Percentiles rank a stretch among this genome's conserved stretches.
phyloP scores from a whole-genome alignment of 495 filamentous ascomycete species.

The Durotheca rogersii region DNA sequence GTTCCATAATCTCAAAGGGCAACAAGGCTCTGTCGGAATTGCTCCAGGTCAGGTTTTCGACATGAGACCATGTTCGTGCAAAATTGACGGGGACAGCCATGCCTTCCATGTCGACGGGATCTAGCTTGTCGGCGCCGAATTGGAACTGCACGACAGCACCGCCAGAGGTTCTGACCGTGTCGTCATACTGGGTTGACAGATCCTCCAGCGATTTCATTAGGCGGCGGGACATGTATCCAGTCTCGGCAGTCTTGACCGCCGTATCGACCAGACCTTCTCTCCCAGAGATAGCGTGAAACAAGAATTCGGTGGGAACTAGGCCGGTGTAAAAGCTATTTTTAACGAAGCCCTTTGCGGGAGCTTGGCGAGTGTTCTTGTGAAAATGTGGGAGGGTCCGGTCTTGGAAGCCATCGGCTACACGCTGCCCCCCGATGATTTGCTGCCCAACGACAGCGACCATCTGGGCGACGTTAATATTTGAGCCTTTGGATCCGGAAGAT shows the following conservation, averaged over 20 bases:
- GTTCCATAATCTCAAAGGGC: slow-evolving; percentile 68
- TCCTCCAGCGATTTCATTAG: slow-evolving; percentile 98
- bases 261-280: slow-evolving; percentile 99
- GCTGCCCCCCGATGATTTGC: slow-evolving; percentile 91
- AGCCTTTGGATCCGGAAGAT: slow-evolving; percentile 92
- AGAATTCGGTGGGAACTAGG: slow-evolving; percentile 85
- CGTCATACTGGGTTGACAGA: slow-evolving; percentile 85
- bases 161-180: slow-evolving; percentile 88
- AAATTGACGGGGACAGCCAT: slow-evolving; percentile 91
- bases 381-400: slow-evolving; percentile 94
- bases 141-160: slow-evolving; percentile 91
- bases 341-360: slow-evolving; percentile 94
- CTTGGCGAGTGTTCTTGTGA: slow-evolving; percentile 84
- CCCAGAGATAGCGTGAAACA: slow-evolving; percentile 97
- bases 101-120: slow-evolving; percentile 97
- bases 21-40: slow-evolving; percentile 69
- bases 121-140: slow-evolving; percentile 91
- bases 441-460: slow-evolving; percentile 98
- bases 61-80: slow-evolving; percentile 85
- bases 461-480: slow-evolving; percentile 96
- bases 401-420: slow-evolving; percentile 95
- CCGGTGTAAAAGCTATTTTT: slow-evolving; percentile 96
- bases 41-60: slow-evolving; percentile 73
- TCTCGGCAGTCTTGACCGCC: slow-evolving; percentile 99
- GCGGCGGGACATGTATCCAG: slow-evolving; percentile 97